These are phyloP conservation scores for Cladosporium sp. DNA, from an alignment of 2,329 filamentous ascomycete genomes.

Conservation along the genomic window DNA sequence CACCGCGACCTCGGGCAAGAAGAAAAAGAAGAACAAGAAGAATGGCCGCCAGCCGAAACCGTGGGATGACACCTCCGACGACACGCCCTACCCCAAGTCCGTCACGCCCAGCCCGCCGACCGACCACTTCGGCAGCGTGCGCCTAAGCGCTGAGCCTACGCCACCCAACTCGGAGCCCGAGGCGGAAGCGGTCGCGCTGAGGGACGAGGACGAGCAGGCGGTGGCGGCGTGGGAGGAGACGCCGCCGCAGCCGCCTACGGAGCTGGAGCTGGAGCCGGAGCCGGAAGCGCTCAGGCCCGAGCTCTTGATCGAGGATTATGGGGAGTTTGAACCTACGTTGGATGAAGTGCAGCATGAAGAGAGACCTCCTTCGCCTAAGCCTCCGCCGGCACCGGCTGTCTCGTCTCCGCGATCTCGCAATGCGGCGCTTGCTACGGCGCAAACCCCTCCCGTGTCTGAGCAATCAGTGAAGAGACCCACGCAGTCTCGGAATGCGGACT, in stretches of 20 bases:
- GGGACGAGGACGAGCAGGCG: constrained; percentile 5
- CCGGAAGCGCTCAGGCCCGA: neutral
- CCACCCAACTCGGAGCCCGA: constrained; percentile 10
- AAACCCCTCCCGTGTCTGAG: constrained; percentile 4
- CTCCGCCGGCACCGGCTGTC: neutral
- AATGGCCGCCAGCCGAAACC: constrained; percentile 6
- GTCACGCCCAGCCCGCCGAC: constrained; percentile 24
- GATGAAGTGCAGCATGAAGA: neutral
- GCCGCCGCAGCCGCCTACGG: constrained; percentile 1
- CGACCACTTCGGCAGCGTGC: constrained; percentile 10
- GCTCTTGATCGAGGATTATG: constrained; percentile 4
- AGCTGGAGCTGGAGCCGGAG: constrained; percentile 3
- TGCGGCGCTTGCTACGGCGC: constrained; percentile 8
- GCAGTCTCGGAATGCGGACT: neutral
- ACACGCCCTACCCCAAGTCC: constrained; percentile 21
- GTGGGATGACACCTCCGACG: constrained; percentile 21
- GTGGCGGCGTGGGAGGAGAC: constrained; percentile 8
- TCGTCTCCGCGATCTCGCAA: constrained; percentile 10
- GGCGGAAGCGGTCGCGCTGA: neutral
- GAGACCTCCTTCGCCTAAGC: constrained; percentile 5
- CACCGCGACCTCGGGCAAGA: constrained; percentile 19
- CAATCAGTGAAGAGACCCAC: constrained; percentile 1
- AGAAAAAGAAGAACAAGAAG: constrained; percentile 20
- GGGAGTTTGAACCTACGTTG: neutral
- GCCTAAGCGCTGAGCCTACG: neutral